Conservation (phyloP, 2,329 filamentous ascomycete genomes). For the Penicillium frequentans region DNA sequence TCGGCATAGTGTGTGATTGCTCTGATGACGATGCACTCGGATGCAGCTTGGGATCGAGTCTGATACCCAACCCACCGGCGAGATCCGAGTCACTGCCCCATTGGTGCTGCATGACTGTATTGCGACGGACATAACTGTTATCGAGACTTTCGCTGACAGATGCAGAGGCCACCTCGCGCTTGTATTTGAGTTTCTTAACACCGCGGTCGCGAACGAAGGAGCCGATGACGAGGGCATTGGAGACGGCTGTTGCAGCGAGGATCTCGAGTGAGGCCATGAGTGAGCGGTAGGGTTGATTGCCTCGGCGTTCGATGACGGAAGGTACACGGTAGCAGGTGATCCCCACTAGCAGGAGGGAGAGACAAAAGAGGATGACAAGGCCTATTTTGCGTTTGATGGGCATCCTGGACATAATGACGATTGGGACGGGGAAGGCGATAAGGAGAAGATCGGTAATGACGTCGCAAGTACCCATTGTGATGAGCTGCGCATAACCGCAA, state of each 20-base stretch:
- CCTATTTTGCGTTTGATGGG: slow-evolving; percentile 73
- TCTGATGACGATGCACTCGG: slow-evolving; percentile 22
- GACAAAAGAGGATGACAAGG: slow-evolving; percentile 76
- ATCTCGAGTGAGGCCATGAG: slow-evolving; percentile 88
- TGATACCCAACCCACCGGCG: slow-evolving; percentile 74
- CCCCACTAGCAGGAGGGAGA: slow-evolving; percentile 76
- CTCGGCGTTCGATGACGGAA: slow-evolving; percentile 67
- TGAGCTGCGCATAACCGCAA: slow-evolving; percentile 79
- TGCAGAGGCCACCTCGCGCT: slow-evolving; percentile 41
- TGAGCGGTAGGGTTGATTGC: slow-evolving; percentile 82
- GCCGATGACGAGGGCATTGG: slow-evolving; percentile 86
- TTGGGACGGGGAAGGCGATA: slow-evolving; percentile 83
- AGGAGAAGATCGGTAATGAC: slow-evolving; percentile 86
- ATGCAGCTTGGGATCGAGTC: slow-evolving; percentile 56
- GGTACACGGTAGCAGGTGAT: slow-evolving; percentile 82
- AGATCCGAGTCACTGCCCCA: slow-evolving; percentile 93
- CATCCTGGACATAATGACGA: slow-evolving; percentile 80
- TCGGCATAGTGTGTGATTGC: background rate
- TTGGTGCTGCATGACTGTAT: slow-evolving; percentile 65
- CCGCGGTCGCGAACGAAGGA: slow-evolving; percentile 91
- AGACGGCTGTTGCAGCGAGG: slow-evolving; percentile 79
- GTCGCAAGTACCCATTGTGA: slow-evolving; percentile 88
- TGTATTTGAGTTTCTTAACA: slow-evolving; percentile 84
- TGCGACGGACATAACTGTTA: slow-evolving; percentile 37
- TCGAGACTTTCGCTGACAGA: slow-evolving; percentile 52